Conservation (phyloP, 805 yeast genomes). For the Barnettozyma wickerhamii region DNA sequence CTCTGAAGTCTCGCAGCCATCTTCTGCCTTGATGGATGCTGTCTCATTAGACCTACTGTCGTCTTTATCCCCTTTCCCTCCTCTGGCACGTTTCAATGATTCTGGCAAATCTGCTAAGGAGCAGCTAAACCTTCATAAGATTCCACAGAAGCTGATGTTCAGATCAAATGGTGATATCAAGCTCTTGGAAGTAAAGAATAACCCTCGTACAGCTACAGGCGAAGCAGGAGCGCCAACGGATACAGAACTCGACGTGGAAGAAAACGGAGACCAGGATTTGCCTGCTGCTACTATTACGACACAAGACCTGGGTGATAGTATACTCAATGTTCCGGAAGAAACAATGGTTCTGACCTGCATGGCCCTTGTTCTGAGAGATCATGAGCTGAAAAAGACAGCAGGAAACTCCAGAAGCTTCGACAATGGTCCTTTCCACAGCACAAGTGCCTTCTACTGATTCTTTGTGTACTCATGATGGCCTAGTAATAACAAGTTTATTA, state of each 20-base stretch:
- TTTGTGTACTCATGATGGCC: no score
- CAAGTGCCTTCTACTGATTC: slow-evolving; percentile 1
- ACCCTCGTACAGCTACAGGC: neutral
- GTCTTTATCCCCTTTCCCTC: slow-evolving; percentile 15
- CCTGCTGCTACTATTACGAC: no score
- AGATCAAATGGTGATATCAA: slow-evolving; percentile 22
- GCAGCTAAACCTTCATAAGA: slow-evolving; percentile 1
- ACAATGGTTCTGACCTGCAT: slow-evolving; percentile 21
- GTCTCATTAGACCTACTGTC: slow-evolving; percentile 8
- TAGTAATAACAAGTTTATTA: no score
- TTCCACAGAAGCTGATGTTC: slow-evolving; percentile 13
- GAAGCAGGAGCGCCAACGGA: no score
- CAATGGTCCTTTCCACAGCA: slow-evolving; percentile 5
- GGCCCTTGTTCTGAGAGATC: slow-evolving; percentile 24
- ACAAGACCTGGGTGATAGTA: no score
- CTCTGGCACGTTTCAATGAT: slow-evolving; percentile 20
- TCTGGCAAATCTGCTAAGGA: neutral
- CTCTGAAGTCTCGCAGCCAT: no score
- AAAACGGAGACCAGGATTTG: no score
- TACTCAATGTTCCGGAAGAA: slow-evolving; percentile 15
- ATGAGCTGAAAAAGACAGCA: slow-evolving; percentile 18
- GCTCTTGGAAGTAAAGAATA: slow-evolving; percentile 16
- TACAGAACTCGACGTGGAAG: no score
- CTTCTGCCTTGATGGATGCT: neutral
- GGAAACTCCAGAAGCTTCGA: slow-evolving; percentile 22